Conservation (phyloP, 164 flowering plant species). For the Dillenia suffruticosa region DNA sequence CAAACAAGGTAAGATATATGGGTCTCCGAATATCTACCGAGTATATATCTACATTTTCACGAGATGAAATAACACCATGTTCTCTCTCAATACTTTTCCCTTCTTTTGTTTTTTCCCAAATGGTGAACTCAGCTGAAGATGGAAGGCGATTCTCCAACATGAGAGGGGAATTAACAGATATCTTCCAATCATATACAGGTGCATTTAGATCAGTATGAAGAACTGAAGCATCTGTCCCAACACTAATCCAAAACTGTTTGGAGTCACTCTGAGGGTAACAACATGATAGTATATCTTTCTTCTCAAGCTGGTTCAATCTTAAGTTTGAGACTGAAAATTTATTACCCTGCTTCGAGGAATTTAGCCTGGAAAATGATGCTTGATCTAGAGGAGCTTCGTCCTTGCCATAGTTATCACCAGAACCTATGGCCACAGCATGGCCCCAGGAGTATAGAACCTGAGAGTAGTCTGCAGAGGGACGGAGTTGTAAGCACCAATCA, state of each 20-base stretch:
- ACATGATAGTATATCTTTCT: constrained; percentile 72
- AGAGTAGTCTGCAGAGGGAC: constrained; percentile 55
- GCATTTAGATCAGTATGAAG: constrained; percentile 84
- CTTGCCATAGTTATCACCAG: constrained; percentile 35
- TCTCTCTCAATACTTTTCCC: constrained; percentile 59
- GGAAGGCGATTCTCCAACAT: constrained; percentile 94
- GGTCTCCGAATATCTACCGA: constrained; percentile 78
- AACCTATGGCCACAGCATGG: constrained; percentile 38
- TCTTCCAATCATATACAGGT: constrained; percentile 97
- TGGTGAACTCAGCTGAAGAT: constrained; percentile 72
- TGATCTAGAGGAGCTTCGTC: constrained; percentile 54
- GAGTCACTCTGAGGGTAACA: constrained; percentile 41
- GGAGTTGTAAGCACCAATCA: constrained; percentile 67
- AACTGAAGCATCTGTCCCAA: constrained; percentile 85
- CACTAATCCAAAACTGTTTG: constrained; percentile 73
- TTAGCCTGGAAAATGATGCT: constrained; percentile 43
- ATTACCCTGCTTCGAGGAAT: constrained; percentile 37
- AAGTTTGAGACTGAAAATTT: constrained; percentile 32
- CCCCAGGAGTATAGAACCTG: constrained; percentile 67
- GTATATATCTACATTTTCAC: constrained; percentile 62
- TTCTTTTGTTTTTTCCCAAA: constrained; percentile 80
- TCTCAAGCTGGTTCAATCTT: constrained; percentile 78
- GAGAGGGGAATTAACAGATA: constrained; percentile 80
- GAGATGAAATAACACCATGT: constrained; percentile 63
- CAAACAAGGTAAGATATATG: constrained; percentile 61